Conservation (phyloP, 306 rosid species). For the Lathyrus tuberosus region DNA sequence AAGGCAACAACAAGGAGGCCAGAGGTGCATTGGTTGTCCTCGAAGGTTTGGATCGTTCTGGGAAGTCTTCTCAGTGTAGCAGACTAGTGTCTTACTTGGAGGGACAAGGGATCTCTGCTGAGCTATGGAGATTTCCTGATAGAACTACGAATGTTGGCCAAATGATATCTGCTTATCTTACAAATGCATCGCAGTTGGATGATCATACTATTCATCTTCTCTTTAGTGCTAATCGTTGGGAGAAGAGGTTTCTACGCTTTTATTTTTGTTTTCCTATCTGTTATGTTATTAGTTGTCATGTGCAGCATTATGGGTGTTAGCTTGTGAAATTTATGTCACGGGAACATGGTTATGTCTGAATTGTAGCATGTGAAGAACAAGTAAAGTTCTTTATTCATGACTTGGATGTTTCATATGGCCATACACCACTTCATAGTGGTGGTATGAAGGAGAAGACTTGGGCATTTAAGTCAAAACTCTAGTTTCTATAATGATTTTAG, state of each 20-base stretch:
- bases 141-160: conserved; percentile 81
- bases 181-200: conserved; percentile 78
- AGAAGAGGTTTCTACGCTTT: conserved; percentile 64
- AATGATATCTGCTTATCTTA: conserved; percentile 90
- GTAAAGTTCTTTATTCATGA: conserved; percentile 18
- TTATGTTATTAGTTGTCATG: conserved; percentile 6
- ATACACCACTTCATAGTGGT: not conserved
- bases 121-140: conserved; percentile 88
- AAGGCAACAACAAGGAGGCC: conserved; percentile 32
- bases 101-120: conserved; percentile 66
- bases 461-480: not conserved
- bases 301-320: conserved; percentile 3
- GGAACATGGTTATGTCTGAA: not conserved
- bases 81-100: conserved; percentile 68
- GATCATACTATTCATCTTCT: conserved; percentile 89
- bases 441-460: conserved; percentile 11
- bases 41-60: conserved; percentile 95
- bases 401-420: not conserved
- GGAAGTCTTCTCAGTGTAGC: conserved; percentile 77
- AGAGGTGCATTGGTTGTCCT: conserved; percentile 81
- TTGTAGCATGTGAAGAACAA: conserved; percentile 18
- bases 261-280: not conserved
- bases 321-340: not conserved
- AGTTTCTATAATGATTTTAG: conserved; percentile 22
- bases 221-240: conserved; percentile 98